Percentiles rank a stretch among this genome's conserved stretches.
These are phyloP conservation scores for Diaporthe sp. DNA, from an alignment of 2,329 filamentous ascomycete species.

Conservation along the genomic window DNA sequence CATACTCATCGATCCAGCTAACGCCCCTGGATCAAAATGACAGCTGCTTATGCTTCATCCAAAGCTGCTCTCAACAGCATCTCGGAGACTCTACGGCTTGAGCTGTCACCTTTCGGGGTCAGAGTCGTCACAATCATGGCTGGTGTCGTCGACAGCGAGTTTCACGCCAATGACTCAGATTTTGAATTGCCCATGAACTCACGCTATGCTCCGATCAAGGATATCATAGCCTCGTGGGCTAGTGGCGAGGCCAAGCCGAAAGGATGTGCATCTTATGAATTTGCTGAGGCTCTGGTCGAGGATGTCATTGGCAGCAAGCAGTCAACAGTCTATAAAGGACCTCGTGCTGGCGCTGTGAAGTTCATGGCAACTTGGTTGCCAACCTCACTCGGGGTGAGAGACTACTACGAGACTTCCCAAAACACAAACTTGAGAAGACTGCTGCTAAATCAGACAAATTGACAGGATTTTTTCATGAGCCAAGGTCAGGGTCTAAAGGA, in stretches of 20 bases:
- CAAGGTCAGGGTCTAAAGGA: neutral
- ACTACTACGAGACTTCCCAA: neutral
- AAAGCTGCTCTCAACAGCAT: slow-evolving; percentile 41
- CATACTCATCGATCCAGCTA: neutral
- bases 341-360: neutral
- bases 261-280: neutral
- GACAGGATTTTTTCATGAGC: neutral
- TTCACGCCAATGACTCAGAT: neutral
- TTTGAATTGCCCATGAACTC: neutral
- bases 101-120: slow-evolving; percentile 46
- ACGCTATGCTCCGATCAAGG: neutral
- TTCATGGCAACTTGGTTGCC: neutral
- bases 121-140: slow-evolving; percentile 39
- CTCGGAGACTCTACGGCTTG: slow-evolving; percentile 45
- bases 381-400: neutral
- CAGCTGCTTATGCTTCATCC: slow-evolving; percentile 36
- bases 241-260: neutral
- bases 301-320: neutral
- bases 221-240: neutral
- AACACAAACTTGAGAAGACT: too few relatives aligned
- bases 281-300: neutral
- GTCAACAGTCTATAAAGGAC: neutral
- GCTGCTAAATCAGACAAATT: neutral
- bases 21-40: neutral
- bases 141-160: neutral